Base-by-base conservation (phyloP, 192 early-diverging fungal species). In the Globomyces pollinis-pini region DNA sequence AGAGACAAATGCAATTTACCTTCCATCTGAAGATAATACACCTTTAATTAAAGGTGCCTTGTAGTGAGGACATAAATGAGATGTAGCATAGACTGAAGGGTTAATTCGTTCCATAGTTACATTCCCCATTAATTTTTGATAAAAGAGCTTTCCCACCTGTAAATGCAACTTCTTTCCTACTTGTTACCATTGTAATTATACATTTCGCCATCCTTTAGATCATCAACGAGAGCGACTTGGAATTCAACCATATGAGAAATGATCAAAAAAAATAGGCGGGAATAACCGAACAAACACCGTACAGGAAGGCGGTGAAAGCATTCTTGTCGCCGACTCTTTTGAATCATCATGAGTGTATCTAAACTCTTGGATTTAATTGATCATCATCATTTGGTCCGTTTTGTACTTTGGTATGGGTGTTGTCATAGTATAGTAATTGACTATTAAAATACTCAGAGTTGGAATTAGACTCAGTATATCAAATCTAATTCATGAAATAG, bases 21-120 rank as follows among this genome's bases (percentile, higher is more conserved):
- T 38, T 1, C 71, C 71, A 45, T 73, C 71, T 11, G 45, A 13
- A 1, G 59, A 57, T 13, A 73, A 44, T 21, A 38, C 34, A 35
- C 71, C 71, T 38, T 68, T 69, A 16, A 53, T 53, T 1, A 73
- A 49, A 13, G 71, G 67, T 1, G 71, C 71, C 38, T 70, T 70
- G 61, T 62, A 66, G 52, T 73, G 71, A 9, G 71, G 66, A 30
- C 68, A 70, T 16, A 67, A 51, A 16, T 57, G 50, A 24, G 68
- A 57, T 3, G 68, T 70, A 12, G 60, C 60, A 33, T 49, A 66
- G 43, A 60, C 38, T 54, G n/a, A n/a, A 33, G 3, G 29, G 15
- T 38, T 33, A 18, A 15, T 16, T n/a, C 16, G 16, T 50, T 31
- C 9, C 7, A 24, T 8, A 39, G 3, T 18, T 54, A 54, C 52